Evolutionary conservation across 768 basidiomycete genomes (phyloP).

Genomic region (Dendrothele bispora): DNA sequence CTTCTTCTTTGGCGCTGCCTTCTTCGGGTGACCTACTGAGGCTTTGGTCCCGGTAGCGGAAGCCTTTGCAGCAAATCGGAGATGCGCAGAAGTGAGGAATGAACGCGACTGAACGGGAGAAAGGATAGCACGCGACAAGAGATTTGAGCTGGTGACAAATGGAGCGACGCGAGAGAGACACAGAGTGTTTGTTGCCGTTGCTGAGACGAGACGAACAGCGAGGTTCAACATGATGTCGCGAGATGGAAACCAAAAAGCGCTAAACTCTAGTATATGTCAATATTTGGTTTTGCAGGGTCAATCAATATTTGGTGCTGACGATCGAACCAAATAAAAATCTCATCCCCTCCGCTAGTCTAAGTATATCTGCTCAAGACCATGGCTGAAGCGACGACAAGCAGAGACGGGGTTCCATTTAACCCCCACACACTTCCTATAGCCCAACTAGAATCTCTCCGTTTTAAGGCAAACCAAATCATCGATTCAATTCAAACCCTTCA

Average conservation of each 20-base stretch:
- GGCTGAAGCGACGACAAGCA: no score
- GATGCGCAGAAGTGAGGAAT: conserved; percentile 8
- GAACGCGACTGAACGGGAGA: conserved; percentile 16
- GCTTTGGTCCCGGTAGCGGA: neutral
- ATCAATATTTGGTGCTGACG: neutral
- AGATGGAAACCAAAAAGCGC: neutral
- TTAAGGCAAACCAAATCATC: conserved; percentile 77
- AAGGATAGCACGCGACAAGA: conserved; percentile 20
- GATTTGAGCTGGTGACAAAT: no score
- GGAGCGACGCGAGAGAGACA: no score
- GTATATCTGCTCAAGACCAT: no score
- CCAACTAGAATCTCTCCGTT: conserved; percentile 74
- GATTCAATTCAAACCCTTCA: conserved; percentile 71
- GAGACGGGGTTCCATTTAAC: conserved; percentile 23
- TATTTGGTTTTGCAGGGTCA: neutral
- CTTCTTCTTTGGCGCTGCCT: conserved; percentile 6
- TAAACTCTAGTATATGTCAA: neutral
- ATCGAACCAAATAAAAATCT: neutral
- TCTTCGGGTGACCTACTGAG: no score
- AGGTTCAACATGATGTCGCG: neutral
- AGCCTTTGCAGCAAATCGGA: conserved; percentile 3
- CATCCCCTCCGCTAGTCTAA: conserved; percentile 4
- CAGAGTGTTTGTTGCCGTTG: no score
- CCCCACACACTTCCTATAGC: conserved; percentile 52
- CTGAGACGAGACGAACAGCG: no score